Base-by-base conservation (phyloP, 2,329 filamentous ascomycete species). In the Sporothrix globosa region DNA sequence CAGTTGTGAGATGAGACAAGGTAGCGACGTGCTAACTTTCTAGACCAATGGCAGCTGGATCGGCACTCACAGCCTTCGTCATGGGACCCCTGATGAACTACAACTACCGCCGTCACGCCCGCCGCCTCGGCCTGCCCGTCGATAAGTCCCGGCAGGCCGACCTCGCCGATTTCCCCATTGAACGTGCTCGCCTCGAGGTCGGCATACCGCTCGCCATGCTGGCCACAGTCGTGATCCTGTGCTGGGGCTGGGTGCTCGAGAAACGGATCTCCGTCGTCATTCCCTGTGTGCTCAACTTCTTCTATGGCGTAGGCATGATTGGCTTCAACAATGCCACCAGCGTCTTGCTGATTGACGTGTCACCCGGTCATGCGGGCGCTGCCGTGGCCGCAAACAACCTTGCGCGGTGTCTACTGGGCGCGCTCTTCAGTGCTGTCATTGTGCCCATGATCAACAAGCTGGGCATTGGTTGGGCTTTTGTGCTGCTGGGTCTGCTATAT, bases 61-160 rank as follows among this genome's bases (percentile, higher is more conserved):
- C 83, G 19, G 79, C 84, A 14, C 75, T 82, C 1, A 81, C 84
- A 0, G 83, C 83, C 0, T 73, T 81, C 11, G 75, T 81, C 3
- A 80, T 81, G 3, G 89, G 90, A 0, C 82, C 83, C 1, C 73
- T 88, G 1, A 84, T 92, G 46, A 91, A 92, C 77, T 85, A 85
- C 79, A 92, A 91, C 77, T 93, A 89, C 77, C 83, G 84, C 1
- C 86, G 89, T 1, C 84, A 90, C 71, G 89, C 89, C 13, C 76
- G 78, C 13, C 81, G 79, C 7, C 77, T 87, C 0, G 85, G 85
- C 7, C 78, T 91, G 14, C 76, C 82, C 0, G 83, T 89, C 68
- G 84, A 84, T 69, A 83, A 83, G 73, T 85, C 81, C 65, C 84
- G 85, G 13, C 84, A 85, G 73, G 80, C 81, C 34, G 83, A 87